These are phyloP conservation scores for Starmerella asiatica DNA, from an alignment of 805 yeast genomes.

Conservation along the genomic window DNA sequence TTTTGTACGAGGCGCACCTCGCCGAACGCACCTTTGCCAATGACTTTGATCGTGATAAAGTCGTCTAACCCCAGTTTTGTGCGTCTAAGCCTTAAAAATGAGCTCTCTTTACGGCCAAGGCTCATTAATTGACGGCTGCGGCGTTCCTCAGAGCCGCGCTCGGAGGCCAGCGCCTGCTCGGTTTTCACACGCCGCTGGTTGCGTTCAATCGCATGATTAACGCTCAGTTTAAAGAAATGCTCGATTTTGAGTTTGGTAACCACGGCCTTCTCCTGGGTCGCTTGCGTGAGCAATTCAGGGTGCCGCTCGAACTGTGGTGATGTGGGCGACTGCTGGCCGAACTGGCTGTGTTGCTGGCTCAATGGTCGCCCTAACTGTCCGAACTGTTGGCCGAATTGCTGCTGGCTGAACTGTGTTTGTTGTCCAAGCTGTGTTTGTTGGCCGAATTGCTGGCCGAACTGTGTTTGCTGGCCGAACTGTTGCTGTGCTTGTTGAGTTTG, in stretches of 20 bases:
- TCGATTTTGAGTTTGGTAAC: slow-evolving; percentile 71
- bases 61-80: slow-evolving; percentile 73
- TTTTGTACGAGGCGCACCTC: slow-evolving; percentile 92
- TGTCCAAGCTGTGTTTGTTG: too few species aligned
- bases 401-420: too few species aligned
- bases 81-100: slow-evolving; percentile 69
- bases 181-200: slow-evolving; percentile 81
- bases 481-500: background rate
- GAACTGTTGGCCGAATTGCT: background rate
- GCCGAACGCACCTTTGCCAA: slow-evolving; percentile 97
- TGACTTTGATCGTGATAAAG: slow-evolving; percentile 70
- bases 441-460: too few species aligned
- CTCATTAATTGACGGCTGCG: slow-evolving; percentile 67
- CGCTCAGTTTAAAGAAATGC: slow-evolving; percentile 72
- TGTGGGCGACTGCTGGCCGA: background rate
- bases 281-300: slow-evolving; percentile 62
- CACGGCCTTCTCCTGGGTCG: slow-evolving; percentile 70
- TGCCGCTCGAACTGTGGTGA: slow-evolving; percentile 52
- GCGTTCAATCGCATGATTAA: slow-evolving; percentile 85
- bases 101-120: slow-evolving; percentile 79
- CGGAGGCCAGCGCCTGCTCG: slow-evolving; percentile 56
- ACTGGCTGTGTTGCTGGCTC: background rate
- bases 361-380: too few species aligned
- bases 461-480: too few species aligned
- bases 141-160: slow-evolving; percentile 73